Percentiles rank a stretch among this genome's conserved stretches.
These are phyloP conservation scores for Aspergillus egyptiacus DNA, from an alignment of 495 filamentous ascomycete genomes.

Conservation along the genomic window DNA sequence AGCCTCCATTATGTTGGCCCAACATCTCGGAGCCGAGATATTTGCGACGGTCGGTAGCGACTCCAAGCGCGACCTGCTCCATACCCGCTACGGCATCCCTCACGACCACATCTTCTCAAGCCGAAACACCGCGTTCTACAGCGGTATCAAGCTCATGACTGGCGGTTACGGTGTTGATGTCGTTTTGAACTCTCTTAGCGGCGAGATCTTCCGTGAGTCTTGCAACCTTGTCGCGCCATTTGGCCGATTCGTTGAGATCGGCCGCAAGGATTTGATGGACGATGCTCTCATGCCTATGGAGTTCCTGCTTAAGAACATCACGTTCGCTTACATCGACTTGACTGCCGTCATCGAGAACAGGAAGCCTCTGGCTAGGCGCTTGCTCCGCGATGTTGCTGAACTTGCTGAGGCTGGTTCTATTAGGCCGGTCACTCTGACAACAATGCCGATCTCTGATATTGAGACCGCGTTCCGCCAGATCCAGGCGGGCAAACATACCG, in stretches of 20 bases:
- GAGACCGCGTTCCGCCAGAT: slow-evolving; percentile 51
- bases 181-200: slow-evolving; percentile 47
- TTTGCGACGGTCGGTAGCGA: slow-evolving; percentile 51
- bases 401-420: slow-evolving; percentile 11
- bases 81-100: slow-evolving; percentile 43
- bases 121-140: slow-evolving; percentile 37
- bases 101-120: slow-evolving; percentile 53
- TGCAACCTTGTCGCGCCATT: slow-evolving; percentile 42
- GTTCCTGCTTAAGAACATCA: slow-evolving; percentile 19
- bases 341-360: slow-evolving; percentile 5
- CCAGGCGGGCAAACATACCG: slow-evolving; percentile 48
- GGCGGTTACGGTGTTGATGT: slow-evolving; percentile 49
- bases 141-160: slow-evolving; percentile 36
- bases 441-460: slow-evolving; percentile 36
- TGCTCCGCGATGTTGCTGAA: slow-evolving; percentile 9
- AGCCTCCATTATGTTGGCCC: slow-evolving; percentile 52
- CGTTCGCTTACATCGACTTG: slow-evolving; percentile 22
- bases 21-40: slow-evolving; percentile 51
- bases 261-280: slow-evolving; percentile 33
- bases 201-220: slow-evolving; percentile 34
- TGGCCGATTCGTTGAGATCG: slow-evolving; percentile 50
- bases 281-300: slow-evolving; percentile 23
- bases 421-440: slow-evolving; percentile 10
- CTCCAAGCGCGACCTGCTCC: slow-evolving; percentile 49
- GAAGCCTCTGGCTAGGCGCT: slow-evolving; percentile 4